A percentile compares a stretch with the other conserved stretches of the same genome.
These are phyloP conservation scores for Bipolaris oryzae DNA, from an alignment of 2,329 filamentous ascomycete genomes.

Conservation along the genomic window DNA sequence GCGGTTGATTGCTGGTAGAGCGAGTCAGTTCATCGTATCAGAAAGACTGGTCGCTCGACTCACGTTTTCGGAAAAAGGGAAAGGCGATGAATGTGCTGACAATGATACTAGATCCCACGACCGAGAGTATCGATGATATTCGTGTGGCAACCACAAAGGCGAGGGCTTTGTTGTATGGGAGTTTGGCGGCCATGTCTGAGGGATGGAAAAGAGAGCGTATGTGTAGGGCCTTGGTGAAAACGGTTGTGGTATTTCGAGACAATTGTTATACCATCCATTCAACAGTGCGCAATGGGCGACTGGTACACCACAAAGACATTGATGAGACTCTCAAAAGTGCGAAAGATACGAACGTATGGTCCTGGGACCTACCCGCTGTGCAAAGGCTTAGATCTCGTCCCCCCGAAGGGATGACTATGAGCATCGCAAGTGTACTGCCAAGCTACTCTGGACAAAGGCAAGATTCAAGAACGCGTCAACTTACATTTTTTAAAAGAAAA, in stretches of 20 bases:
- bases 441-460: neutral
- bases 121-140: conserved; percentile 70
- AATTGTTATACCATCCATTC: neutral
- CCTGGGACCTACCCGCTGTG: neutral
- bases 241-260: neutral
- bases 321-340: neutral
- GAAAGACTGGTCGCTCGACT: neutral
- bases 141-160: conserved; percentile 70
- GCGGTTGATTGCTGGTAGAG: conserved; percentile 69
- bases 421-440: neutral
- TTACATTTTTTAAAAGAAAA: neutral
- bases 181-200: conserved; percentile 19
- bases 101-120: conserved; percentile 73
- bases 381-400: neutral
- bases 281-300: neutral
- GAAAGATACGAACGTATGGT: neutral
- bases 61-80: conserved; percentile 72
- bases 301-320: neutral
- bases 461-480: neutral
- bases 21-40: neutral
- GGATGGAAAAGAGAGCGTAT: neutral
- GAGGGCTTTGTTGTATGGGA: conserved; percentile 21
- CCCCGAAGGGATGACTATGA: neutral
- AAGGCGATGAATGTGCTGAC: conserved; percentile 73
- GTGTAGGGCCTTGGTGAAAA: no score